Evolutionary conservation across 2,329 filamentous ascomycete species (phyloP), one percentile per base, ranked within the genome.

Genomic region (Hypomyces rosellus): DNA sequence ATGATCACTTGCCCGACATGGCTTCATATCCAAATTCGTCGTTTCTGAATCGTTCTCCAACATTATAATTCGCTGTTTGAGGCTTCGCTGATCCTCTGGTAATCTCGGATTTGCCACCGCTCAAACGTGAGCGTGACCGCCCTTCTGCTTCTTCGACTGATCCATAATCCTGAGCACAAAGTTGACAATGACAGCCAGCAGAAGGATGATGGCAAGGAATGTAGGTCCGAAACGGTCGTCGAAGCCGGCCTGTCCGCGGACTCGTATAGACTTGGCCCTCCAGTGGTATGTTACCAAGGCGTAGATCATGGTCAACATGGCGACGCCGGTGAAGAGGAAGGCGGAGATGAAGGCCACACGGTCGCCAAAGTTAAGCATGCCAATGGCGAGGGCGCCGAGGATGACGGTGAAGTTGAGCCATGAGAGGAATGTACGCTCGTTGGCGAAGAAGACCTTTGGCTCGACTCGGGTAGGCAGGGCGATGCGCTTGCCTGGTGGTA

Each of bases 351-450:
- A 93, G 62, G 92, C 92, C 50, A 95, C 84, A 57, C 84, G 85
- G 72, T 99, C 93, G 66, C 93, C 93, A 63, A 99, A 99, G 77
- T 99, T 99, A 64, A 99, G 84, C 67, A 99, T 90, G 61, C 93
- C 93, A 61, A 99, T 89, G 59, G 93, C 92, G 46, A 99, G 84
- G 57, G 93, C 93, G 65, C 93, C 93, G 55, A 99, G 87, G 71
- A 99, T 92, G 65, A 99, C 91, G 69, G 91, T 96, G 78, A 97
- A 97, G 81, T 99, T 99, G 65, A 99, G 88, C 93, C 93, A 99
- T 72, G 90, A 96, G 65, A 99, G 84, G 70, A 99, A 99, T 56
- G 93, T 99, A 57, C 93, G 89, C 75, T 99, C 93, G 78, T 99
- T 99, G 74, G 93, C 93, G 78, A 99, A 99, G 83, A 97, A 99